Base-by-base conservation (phyloP, 768 basidiomycete genomes). In the Tricholoma sp. region DNA sequence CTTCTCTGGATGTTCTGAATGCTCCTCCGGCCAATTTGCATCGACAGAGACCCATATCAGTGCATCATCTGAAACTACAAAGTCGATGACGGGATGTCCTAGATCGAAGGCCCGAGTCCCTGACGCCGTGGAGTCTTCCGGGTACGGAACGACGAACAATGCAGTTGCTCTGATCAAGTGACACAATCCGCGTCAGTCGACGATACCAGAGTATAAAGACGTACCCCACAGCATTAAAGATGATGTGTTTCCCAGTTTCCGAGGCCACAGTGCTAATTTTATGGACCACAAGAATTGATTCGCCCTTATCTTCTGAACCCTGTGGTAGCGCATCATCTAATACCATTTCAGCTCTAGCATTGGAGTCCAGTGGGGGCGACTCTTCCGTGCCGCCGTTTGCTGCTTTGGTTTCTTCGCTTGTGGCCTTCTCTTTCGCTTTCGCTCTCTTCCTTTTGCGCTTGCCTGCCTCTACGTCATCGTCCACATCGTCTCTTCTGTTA, bases 141-240 rank as follows among this genome's bases (percentile, higher is more conserved):
- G 58, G 66, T 68, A 70, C 62, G 71, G 56, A 60, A 66, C 69
- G 50, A 70, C 74, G 67, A 91, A 92, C 9, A 93, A 62, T 0
- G 89, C 88, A 1, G 85, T 84, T 3, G 83, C 80, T 17, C 91
- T 92, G 64, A 33, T 57, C 24, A 54, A 49, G 37, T 33, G 41
- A 44, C 24, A 24, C 4, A 24, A 34, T 48, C 41, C 52, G 29
- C 13, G 50, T 54, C 37, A 50, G 34, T 28, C 15, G 20, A 52
- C 32, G 53, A 37, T 9, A 34, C n/a, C 6, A 45, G 31, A n/a
- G 7, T 33, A 32, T 44, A 17, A 32, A 24, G 10, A 71, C 85
- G 47, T 62, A 93, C 91, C 91, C 91, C 53, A 89, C 76, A 5
- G 77, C 88, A 57, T 76, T 86, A 66, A 92, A 93, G 5, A 91